Evolutionary conservation across 2,329 filamentous ascomycete species (phyloP).

Genomic region (Fusarium protoensiforme): DNA sequence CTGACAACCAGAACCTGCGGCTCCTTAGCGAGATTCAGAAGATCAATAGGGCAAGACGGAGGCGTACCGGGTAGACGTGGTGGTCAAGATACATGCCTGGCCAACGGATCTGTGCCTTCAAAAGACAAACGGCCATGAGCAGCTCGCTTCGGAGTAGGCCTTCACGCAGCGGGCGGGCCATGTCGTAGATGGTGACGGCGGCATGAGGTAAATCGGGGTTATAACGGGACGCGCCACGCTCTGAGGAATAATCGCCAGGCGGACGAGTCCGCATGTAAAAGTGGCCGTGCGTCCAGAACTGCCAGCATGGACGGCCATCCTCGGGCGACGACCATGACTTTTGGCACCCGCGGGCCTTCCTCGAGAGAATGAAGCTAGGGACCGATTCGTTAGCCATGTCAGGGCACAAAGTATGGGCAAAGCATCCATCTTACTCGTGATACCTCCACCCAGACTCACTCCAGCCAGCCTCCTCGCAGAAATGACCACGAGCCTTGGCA

Average conservation of each 20-base stretch:
- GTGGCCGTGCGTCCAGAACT: not conserved
- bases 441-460: not conserved
- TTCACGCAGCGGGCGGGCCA: not conserved
- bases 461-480: not conserved
- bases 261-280: not conserved
- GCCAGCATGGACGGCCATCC: not conserved
- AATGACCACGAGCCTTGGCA: not conserved
- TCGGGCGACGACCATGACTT: not conserved
- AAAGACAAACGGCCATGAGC: not conserved
- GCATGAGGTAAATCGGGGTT: not conserved
- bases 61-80: not conserved
- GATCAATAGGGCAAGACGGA: no score
- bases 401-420: no score
- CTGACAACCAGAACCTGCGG: constrained; percentile 12
- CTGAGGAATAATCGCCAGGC: not conserved
- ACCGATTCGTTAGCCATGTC: no score
- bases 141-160: not conserved
- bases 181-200: not conserved
- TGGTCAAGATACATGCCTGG: not conserved
- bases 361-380: no score
- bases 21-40: no score
- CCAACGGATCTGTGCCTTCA: not conserved
- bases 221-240: not conserved
- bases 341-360: not conserved
- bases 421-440: not conserved